phyloP scores from a whole-genome alignment of 1,284 basidiomycete genomes.

The Leccinum fuscescens region DNA sequence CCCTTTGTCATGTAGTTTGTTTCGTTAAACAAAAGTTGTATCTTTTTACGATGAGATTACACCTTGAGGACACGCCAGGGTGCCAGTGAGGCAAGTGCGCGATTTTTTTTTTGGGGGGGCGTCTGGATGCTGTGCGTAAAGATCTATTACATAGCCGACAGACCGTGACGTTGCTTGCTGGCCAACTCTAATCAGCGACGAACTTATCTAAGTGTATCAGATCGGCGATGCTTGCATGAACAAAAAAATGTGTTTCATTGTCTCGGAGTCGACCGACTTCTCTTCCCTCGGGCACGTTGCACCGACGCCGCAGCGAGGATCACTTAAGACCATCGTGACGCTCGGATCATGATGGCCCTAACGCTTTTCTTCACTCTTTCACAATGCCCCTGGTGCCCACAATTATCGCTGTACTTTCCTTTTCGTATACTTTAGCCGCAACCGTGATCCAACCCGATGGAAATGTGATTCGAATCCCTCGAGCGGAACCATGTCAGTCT shows the following conservation, averaged over 20 bases:
- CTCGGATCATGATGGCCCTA: not conserved
- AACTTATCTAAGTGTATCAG: no score
- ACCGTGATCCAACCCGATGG: not conserved
- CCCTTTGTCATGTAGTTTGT: conserved; percentile 16
- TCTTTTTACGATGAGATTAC: conserved; percentile 2
- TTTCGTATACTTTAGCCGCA: conserved; percentile 11
- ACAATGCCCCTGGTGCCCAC: conserved; percentile 18
- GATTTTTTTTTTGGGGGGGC: not conserved
- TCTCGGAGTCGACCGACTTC: not conserved
- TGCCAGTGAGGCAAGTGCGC: not conserved
- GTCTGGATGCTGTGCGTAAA: not conserved
- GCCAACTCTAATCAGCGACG: not conserved
- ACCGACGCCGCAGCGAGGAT: not conserved
- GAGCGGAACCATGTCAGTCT: conserved; percentile 13
- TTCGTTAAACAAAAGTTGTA: conserved; percentile 15
- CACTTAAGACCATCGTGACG: not conserved
- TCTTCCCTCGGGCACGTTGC: not conserved
- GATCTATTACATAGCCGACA: no score
- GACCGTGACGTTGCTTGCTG: no score
- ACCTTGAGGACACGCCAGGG: not conserved
- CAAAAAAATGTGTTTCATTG: not conserved
- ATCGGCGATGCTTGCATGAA: not conserved
- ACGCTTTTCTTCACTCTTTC: not conserved
- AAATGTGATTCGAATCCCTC: conserved; percentile 22
- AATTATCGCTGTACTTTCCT: conserved; percentile 17